A percentile compares a stretch with the other conserved stretches of the same genome.
These are phyloP conservation scores for Aechmea fasciata DNA, from an alignment of 176 grass and related monocot genomes.

Conservation along the genomic window DNA sequence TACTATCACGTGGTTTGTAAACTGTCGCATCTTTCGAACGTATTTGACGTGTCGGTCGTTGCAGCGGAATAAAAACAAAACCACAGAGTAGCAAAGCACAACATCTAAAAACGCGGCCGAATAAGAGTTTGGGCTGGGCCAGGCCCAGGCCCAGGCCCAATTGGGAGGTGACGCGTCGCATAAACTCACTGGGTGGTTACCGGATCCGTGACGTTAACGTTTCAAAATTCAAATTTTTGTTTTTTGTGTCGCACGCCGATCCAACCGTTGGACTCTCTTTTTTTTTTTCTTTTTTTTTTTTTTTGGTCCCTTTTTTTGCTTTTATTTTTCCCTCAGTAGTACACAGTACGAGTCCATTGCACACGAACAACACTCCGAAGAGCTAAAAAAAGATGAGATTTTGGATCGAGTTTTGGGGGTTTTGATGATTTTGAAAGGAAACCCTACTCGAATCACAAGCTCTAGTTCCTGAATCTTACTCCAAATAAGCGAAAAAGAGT, in stretches of 20 bases:
- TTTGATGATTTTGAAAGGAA: not conserved
- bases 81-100: too few relatives aligned
- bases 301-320: too few relatives aligned
- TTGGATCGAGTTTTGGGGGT: not conserved
- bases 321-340: too few relatives aligned
- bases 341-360: not conserved
- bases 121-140: too few relatives aligned
- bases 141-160: too few relatives aligned
- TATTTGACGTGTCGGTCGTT: too few relatives aligned
- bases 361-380: not conserved
- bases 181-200: not conserved
- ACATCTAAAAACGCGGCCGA: too few relatives aligned
- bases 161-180: too few relatives aligned
- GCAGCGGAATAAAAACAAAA: too few relatives aligned
- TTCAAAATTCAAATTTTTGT: slow-evolving; percentile 21
- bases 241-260: not conserved
- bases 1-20: too few relatives aligned
- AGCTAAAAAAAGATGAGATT: not conserved
- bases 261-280: slow-evolving; percentile 3
- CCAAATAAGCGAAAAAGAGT: too few relatives aligned
- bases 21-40: too few relatives aligned
- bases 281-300: not conserved
- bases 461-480: not conserved
- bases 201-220: not conserved
- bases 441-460: not conserved